These are phyloP conservation scores for Arthrobotrys pseudoclavata DNA, from an alignment of 2,329 filamentous ascomycete genomes.

Conservation along the genomic window DNA sequence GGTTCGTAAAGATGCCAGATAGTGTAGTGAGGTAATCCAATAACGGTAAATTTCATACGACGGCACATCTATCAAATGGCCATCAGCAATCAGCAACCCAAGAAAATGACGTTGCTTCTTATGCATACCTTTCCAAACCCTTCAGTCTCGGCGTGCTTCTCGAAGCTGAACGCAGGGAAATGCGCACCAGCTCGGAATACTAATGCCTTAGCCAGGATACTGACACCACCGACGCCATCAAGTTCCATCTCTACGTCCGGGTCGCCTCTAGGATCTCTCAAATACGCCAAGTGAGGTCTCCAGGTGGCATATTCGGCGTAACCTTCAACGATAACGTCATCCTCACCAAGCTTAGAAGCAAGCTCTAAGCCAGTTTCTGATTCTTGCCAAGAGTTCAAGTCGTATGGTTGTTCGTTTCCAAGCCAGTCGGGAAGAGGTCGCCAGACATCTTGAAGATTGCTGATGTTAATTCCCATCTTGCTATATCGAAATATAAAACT, in stretches of 20 bases:
- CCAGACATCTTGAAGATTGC: constrained; percentile 82
- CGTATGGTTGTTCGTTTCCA: constrained; percentile 96
- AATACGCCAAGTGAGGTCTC: constrained; percentile 95
- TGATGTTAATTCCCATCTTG: constrained; percentile 62
- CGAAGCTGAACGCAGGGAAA: constrained; percentile 98
- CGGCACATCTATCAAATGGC: constrained; percentile 84
- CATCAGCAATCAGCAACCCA: constrained; percentile 21
- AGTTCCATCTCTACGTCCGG: constrained; percentile 99
- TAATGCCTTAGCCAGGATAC: constrained; percentile 93
- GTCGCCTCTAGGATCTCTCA: constrained; percentile 95
- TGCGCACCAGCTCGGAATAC: constrained; percentile 96
- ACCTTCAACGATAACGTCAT: constrained; percentile 97
- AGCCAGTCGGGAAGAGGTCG: constrained; percentile 98
- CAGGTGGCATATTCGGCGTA: constrained; percentile 99
- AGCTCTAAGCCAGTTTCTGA: constrained; percentile 95
- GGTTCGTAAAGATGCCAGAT: constrained; percentile 99
- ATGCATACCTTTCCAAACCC: constrained; percentile 91
- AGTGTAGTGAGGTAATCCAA: constrained; percentile 95
- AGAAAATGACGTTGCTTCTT: constrained; percentile 43
- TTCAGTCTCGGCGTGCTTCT: constrained; percentile 98
- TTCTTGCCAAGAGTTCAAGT: constrained; percentile 99
- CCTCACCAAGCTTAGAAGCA: constrained; percentile 94
- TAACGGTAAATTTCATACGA: constrained; percentile 93
- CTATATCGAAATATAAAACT: constrained; percentile 50
- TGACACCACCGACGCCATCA: constrained; percentile 96